phyloP scores from a whole-genome alignment of 78 protist genomes.

The Blattamonas nauphoetae region DNA sequence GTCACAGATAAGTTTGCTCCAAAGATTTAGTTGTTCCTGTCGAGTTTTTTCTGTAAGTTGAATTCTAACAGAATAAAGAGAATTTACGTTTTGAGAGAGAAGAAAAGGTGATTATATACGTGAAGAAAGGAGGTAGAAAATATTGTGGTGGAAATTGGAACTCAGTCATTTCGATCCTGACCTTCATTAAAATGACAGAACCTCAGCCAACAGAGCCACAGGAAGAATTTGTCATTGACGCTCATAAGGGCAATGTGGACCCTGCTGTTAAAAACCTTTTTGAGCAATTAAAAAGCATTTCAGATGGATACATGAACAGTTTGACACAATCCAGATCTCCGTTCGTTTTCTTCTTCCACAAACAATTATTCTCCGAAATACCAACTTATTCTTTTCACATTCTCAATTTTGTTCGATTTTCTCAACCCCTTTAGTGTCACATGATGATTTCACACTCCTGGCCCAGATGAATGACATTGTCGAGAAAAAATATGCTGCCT shows the following conservation, averaged over 20 bases:
- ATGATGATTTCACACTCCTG: not conserved
- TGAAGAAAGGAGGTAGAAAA: too few species aligned
- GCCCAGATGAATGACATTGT: not conserved
- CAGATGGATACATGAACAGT: not conserved
- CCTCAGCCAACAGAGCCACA: too few species aligned
- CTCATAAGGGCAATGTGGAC: not conserved
- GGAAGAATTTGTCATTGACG: too few species aligned
- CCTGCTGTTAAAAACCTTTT: not conserved
- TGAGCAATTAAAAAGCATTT: not conserved
- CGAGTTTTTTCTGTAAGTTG: too few species aligned
- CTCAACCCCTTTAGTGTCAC: not conserved
- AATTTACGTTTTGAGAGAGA: too few species aligned
- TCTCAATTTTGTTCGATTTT: not conserved
- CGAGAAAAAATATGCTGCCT: not conserved
- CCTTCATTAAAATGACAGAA: too few species aligned
- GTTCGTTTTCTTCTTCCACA: not conserved
- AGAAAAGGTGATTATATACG: too few species aligned
- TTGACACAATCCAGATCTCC: not conserved
- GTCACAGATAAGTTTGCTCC: too few species aligned
- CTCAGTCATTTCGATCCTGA: too few species aligned
- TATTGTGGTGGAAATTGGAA: too few species aligned
- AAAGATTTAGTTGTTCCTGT: too few species aligned
- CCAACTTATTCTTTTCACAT: not conserved
- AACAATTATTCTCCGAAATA: not conserved
- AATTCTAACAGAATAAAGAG: too few species aligned